A percentile compares a stretch with the other conserved stretches of the same genome.
These are phyloP conservation scores for Podospora appendiculata DNA, from an alignment of 495 filamentous ascomycete species.

Conservation along the genomic window DNA sequence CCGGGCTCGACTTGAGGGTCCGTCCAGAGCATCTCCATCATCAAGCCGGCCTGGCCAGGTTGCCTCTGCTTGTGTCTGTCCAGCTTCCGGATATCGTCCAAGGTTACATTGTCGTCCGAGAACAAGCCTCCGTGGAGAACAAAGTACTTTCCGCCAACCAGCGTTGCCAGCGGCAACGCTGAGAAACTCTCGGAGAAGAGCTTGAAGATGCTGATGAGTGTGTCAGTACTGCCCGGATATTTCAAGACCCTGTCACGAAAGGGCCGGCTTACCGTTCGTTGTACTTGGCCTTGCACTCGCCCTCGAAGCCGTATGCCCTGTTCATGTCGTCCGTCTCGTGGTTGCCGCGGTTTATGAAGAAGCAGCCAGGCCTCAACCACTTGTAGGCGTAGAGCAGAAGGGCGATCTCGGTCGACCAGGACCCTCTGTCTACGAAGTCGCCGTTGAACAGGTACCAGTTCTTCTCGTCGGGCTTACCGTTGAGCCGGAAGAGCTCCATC, in stretches of 20 bases:
- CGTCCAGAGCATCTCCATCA: slow-evolving; percentile 99
- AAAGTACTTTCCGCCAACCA: slow-evolving; percentile 87
- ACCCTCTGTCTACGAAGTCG: slow-evolving; percentile 96
- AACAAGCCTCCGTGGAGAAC: slow-evolving; percentile 95
- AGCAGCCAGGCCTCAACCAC: slow-evolving; percentile 75
- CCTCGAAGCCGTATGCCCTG: slow-evolving; percentile 95
- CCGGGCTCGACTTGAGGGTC: slow-evolving; percentile 84
- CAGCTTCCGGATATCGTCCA: slow-evolving; percentile 90
- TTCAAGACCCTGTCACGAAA: not conserved
- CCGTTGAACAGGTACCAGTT: slow-evolving; percentile 98
- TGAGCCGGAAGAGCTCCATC: slow-evolving; percentile 89
- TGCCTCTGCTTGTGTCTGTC: slow-evolving; percentile 89
- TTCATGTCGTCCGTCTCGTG: slow-evolving; percentile 99
- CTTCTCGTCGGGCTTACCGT: slow-evolving; percentile 73
- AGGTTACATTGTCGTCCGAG: slow-evolving; percentile 86
- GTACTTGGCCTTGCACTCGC: slow-evolving; percentile 97
- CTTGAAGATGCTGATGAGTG: slow-evolving; percentile 64
- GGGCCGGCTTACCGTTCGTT: slow-evolving; percentile 55
- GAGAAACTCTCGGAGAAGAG: slow-evolving; percentile 98
- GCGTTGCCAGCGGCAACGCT: slow-evolving; percentile 82
- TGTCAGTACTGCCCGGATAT: not conserved
- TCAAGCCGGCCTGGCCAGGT: slow-evolving; percentile 89
- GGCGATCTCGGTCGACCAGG: slow-evolving; percentile 95
- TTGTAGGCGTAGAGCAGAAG: slow-evolving; percentile 94
- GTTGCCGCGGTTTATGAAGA: slow-evolving; percentile 98